phyloP scores from a whole-genome alignment of 495 filamentous ascomycete genomes.

The Stereocaulon alpinum region DNA sequence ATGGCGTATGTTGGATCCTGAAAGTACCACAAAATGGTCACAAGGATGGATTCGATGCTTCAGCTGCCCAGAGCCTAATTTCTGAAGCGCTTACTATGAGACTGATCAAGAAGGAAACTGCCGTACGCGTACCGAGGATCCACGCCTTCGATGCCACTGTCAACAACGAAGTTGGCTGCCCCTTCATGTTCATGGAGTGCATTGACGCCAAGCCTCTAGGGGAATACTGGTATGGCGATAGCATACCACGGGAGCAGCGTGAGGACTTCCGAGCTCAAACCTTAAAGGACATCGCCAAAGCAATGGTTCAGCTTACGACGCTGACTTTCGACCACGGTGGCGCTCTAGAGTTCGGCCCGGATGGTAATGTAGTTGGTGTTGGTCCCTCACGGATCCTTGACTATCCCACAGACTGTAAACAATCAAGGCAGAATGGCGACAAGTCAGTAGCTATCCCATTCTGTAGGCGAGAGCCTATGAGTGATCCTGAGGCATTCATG shows the following conservation, averaged over 20 bases:
- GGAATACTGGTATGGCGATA: slow-evolving; percentile 25
- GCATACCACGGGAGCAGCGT: slow-evolving; percentile 6
- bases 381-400: slow-evolving; percentile 10
- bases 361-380: slow-evolving; percentile 8
- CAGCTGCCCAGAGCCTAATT: slow-evolving; percentile 19
- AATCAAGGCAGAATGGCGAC: too few relatives aligned
- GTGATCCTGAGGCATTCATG: not conserved
- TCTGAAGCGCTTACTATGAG: slow-evolving; percentile 28
- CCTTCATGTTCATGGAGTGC: slow-evolving; percentile 14
- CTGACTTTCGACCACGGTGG: slow-evolving; percentile 24
- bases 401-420: not conserved
- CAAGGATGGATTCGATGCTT: slow-evolving; percentile 17
- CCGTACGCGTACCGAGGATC: slow-evolving; percentile 28
- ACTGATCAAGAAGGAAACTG: slow-evolving; percentile 23
- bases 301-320: slow-evolving; percentile 27
- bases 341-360: slow-evolving; percentile 16
- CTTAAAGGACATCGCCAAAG: slow-evolving; percentile 23
- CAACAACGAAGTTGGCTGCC: slow-evolving; percentile 9
- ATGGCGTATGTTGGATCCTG: slow-evolving; percentile 18
- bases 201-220: slow-evolving; percentile 22
- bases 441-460: too few relatives aligned
- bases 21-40: slow-evolving; percentile 26
- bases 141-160: slow-evolving; percentile 17
- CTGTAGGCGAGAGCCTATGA: not conserved
- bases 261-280: slow-evolving; percentile 17